These are phyloP conservation scores for Psilocybe subaeruginosa DNA, from an alignment of 768 basidiomycete genomes.

Conservation along the genomic window DNA sequence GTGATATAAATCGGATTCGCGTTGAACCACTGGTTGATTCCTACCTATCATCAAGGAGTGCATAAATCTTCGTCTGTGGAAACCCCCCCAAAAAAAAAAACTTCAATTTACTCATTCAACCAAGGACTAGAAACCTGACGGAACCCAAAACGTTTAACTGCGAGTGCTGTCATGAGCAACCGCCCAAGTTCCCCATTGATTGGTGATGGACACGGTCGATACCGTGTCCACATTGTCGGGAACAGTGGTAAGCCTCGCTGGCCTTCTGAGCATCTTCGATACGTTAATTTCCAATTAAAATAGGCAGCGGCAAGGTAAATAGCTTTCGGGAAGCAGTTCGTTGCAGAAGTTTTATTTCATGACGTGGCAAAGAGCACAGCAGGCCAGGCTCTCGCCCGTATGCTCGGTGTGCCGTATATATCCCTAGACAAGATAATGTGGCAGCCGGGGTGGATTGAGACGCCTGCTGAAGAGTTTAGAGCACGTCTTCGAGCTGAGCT, in stretches of 20 bases:
- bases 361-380: slow-evolving; percentile 45
- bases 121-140: too few species aligned
- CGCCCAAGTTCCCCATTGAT: slow-evolving; percentile 15
- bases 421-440: slow-evolving; percentile 51
- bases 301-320: slow-evolving; percentile 13
- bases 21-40: not conserved
- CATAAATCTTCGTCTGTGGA: too few species aligned
- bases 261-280: not conserved
- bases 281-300: not conserved
- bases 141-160: not conserved
- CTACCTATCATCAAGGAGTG: too few species aligned
- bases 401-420: slow-evolving; percentile 48
- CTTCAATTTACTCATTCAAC: too few species aligned
- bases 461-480: slow-evolving; percentile 32
- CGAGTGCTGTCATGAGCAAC: not conserved
- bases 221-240: slow-evolving; percentile 24
- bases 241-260: slow-evolving; percentile 21
- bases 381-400: slow-evolving; percentile 41
- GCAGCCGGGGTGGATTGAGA: slow-evolving; percentile 49
- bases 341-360: not conserved
- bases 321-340: not conserved
- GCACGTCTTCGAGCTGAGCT: slow-evolving; percentile 32
- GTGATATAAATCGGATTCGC: not conserved
- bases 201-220: slow-evolving; percentile 21
- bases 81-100: too few species aligned